Evolutionary conservation across 192 early-diverging fungal genomes (phyloP).

Genomic region (Ramicandelaber brevisporus): DNA sequence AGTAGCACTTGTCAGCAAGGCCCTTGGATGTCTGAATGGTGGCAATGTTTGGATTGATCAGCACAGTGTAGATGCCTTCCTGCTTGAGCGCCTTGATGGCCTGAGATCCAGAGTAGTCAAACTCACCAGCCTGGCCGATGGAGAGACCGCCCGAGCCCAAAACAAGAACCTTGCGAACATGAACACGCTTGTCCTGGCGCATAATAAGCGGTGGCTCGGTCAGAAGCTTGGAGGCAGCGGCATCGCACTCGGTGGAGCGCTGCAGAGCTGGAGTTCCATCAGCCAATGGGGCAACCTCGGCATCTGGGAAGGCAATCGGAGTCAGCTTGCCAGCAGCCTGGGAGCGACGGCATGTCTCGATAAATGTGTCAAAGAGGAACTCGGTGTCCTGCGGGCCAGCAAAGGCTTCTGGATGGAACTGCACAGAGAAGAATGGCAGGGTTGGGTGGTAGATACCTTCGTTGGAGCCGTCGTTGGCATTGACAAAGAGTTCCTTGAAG

Average conservation of each 20-base stretch:
- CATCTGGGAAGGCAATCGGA: constrained; percentile 42
- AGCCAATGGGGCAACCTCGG: constrained; percentile 12
- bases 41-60: constrained; percentile 98
- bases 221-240: constrained; percentile 7
- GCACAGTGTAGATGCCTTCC: constrained; percentile 85
- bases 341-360: constrained; percentile 46
- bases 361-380: constrained; percentile 89
- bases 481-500: constrained; percentile 82
- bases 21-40: constrained; percentile 97
- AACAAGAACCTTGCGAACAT: constrained; percentile 77
- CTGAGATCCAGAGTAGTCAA: constrained; percentile 93
- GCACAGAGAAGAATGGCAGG: constrained; percentile 86
- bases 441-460: constrained; percentile 86
- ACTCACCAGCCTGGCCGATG: constrained; percentile 97
- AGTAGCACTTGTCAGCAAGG: constrained; percentile 94
- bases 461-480: constrained; percentile 97
- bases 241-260: constrained; percentile 14
- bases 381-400: constrained; percentile 96
- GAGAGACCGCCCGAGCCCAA: constrained; percentile 91
- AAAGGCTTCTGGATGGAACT: constrained; percentile 96
- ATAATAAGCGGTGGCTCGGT: neutral
- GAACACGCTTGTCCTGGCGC: constrained; percentile 11
- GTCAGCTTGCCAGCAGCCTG: constrained; percentile 36
- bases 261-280: constrained; percentile 8
- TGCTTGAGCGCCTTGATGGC: constrained; percentile 98